These are phyloP conservation scores for Cudoniella acicularis DNA, from an alignment of 495 filamentous ascomycete species.

Conservation along the genomic window DNA sequence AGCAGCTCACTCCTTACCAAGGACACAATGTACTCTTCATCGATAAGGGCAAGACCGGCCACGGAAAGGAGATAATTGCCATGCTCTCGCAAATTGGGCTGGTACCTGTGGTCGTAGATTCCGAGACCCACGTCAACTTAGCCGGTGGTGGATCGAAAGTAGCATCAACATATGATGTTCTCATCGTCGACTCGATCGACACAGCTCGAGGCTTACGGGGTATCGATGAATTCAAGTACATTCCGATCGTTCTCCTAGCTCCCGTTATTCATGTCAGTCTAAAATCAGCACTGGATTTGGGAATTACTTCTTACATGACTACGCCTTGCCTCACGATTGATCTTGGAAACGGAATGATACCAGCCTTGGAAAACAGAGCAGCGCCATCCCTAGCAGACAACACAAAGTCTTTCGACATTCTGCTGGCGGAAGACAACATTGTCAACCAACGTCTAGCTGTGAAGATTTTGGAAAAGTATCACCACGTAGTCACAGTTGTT, in stretches of 20 bases:
- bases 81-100: conserved; percentile 80
- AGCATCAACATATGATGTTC: conserved; percentile 77
- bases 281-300: conserved; percentile 91
- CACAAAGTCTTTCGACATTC: conserved; percentile 91
- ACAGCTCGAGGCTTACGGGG: conserved; percentile 80
- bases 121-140: conserved; percentile 49
- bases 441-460: conserved; percentile 96
- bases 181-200: conserved; percentile 92
- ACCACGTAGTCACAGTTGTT: conserved; percentile 94
- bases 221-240: conserved; percentile 95
- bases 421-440: conserved; percentile 95
- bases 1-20: conserved; percentile 84
- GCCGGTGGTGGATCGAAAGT: conserved; percentile 46
- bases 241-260: conserved; percentile 90
- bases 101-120: conserved; percentile 75
- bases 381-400: conserved; percentile 90
- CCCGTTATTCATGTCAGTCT: conserved; percentile 89
- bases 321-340: conserved; percentile 94
- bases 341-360: conserved; percentile 95
- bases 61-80: conserved; percentile 68
- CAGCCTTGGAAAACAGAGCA: conserved; percentile 91
- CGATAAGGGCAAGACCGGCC: conserved; percentile 82
- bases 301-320: conserved; percentile 98
- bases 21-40: conserved; percentile 93
- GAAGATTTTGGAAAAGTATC: conserved; percentile 97